A percentile compares a stretch with the other conserved stretches of the same genome.
Conservation (phyloP, 2,329 filamentous ascomycete species). For the Diaporthe citriasiana region DNA sequence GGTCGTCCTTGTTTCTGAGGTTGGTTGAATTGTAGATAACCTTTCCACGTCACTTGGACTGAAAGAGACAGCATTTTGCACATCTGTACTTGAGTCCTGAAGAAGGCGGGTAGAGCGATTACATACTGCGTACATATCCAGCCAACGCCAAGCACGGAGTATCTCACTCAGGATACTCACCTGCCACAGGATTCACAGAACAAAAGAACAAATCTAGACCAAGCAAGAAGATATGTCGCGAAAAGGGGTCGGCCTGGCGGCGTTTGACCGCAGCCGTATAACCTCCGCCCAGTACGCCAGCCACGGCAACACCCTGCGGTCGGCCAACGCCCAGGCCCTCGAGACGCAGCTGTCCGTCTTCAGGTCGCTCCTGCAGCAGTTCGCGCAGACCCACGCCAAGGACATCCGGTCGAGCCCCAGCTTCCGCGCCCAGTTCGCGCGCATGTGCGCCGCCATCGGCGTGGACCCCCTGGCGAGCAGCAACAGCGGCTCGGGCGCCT, state of each 20-base stretch:
- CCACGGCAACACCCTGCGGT: conserved; percentile 90
- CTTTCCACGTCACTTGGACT: neutral
- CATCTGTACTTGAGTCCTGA: too few relatives aligned
- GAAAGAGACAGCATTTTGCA: neutral
- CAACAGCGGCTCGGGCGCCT: conserved; percentile 61
- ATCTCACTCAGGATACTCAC: neutral
- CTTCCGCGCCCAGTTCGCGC: conserved; percentile 96
- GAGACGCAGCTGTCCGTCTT: conserved; percentile 96
- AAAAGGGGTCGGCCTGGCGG: conserved; percentile 90
- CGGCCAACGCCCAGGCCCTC: conserved; percentile 85
- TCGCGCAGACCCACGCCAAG: conserved; percentile 92
- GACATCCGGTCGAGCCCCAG: conserved; percentile 96
- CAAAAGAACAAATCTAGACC: neutral
- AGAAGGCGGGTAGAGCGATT: neutral
- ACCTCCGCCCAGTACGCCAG: conserved; percentile 91
- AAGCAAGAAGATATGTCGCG: conserved; percentile 68
- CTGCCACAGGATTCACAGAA: neutral
- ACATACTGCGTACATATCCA: neutral
- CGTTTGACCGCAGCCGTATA: conserved; percentile 87
- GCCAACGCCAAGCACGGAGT: neutral
- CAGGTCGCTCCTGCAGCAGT: conserved; percentile 94
- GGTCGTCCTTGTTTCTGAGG: neutral
- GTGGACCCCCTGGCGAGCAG: conserved; percentile 90
- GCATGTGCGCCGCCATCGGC: conserved; percentile 97
- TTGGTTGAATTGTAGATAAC: neutral